Evolutionary conservation across 768 basidiomycete genomes (phyloP).

Genomic region (Suillus subluteus): DNA sequence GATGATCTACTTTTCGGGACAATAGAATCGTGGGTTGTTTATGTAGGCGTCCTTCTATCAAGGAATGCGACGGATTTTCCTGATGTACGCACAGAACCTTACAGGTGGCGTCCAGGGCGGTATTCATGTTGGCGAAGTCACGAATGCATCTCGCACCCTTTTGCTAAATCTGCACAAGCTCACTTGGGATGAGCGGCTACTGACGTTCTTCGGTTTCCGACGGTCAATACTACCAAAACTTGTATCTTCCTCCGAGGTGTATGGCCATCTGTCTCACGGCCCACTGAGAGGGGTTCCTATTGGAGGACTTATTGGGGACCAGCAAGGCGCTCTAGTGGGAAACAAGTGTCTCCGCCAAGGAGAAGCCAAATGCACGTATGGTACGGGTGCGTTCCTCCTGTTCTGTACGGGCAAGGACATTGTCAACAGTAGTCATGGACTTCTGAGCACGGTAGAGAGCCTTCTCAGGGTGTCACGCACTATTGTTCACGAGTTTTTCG

Average conservation of each 20-base stretch:
- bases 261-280: constrained; percentile 75
- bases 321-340: constrained; percentile 94
- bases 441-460: constrained; percentile 78
- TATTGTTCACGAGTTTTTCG: constrained; percentile 12
- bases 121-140: constrained; percentile 88
- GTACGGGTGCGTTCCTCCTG: constrained; percentile 94
- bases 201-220: constrained; percentile 87
- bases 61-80: background rate
- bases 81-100: constrained; percentile 58
- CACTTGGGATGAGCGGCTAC: constrained; percentile 79
- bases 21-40: constrained; percentile 95
- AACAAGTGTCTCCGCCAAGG: constrained; percentile 93
- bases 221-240: constrained; percentile 80
- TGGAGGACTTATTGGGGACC: constrained; percentile 95
- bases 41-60: constrained; percentile 51
- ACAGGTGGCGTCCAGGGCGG: constrained; percentile 74
- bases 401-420: constrained; percentile 93
- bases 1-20: constrained; percentile 92
- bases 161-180: constrained; percentile 83
- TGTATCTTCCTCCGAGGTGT: constrained; percentile 91
- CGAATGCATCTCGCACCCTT: constrained; percentile 96
- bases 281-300: constrained; percentile 78
- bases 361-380: constrained; percentile 98
- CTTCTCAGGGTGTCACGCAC: background rate
- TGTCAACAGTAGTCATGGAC: constrained; percentile 82